Conservation (phyloP, 78 protist genomes). For the Dictyostelium intermedium region DNA sequence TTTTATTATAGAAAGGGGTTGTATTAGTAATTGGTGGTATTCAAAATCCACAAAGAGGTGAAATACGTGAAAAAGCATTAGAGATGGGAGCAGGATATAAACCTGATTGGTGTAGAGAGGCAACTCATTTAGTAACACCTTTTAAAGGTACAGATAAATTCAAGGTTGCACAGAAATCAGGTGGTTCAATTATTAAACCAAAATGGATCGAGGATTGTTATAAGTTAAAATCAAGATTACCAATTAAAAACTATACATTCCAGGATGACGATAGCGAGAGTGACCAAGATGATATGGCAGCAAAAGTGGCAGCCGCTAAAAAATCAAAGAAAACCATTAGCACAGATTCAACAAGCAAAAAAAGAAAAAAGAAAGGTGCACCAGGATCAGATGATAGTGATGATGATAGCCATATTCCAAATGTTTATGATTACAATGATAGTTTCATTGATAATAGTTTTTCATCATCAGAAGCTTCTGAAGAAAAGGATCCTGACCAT, state of each 20-base stretch:
- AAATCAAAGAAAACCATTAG: neutral
- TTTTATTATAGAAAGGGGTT: conserved; percentile 22
- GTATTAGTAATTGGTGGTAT: conserved; percentile 74
- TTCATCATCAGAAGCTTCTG: neutral
- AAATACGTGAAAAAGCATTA: conserved; percentile 42
- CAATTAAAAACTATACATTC: conserved; percentile 9
- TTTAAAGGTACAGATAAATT: conserved; percentile 35
- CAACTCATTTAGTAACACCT: conserved; percentile 64
- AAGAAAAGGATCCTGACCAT: conserved; percentile 3
- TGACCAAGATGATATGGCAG: neutral
- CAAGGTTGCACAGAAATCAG: conserved; percentile 2
- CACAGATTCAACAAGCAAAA: conserved; percentile 10
- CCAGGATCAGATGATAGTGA: conserved; percentile 24
- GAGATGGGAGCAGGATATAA: conserved; percentile 66
- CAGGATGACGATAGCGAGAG: neutral
- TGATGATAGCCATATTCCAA: conserved; percentile 63
- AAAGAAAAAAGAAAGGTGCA: conserved; percentile 16
- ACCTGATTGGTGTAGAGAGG: conserved; percentile 64
- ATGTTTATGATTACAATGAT: conserved; percentile 45
- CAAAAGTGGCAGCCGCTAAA: neutral
- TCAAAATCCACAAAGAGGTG: conserved; percentile 44
- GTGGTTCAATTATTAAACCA: conserved; percentile 42
- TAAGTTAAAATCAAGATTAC: conserved; percentile 33
- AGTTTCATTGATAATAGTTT: conserved; percentile 22
- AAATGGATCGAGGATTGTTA: conserved; percentile 65